Base-by-base conservation (phyloP, 768 basidiomycete genomes). In the Exsudoporus frostii region DNA sequence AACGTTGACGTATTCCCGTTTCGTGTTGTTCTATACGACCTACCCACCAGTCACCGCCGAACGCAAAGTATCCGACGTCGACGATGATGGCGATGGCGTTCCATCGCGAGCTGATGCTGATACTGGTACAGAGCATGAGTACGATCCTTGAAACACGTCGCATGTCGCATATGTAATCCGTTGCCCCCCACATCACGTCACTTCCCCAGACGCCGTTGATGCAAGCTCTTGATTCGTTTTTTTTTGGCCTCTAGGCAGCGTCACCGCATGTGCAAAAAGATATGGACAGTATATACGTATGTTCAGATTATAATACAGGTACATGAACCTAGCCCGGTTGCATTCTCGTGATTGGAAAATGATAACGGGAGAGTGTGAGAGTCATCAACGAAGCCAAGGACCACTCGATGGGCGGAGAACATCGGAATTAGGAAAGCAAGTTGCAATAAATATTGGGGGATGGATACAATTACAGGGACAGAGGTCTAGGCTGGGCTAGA, bases 31-130 rank as follows among this genome's bases (percentile, higher is more conserved):
- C n/a, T n/a, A n/a, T n/a, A n/a, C n/a, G n/a, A n/a, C n/a, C n/a
- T 19, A 37, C 30, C n/a, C 4, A 3, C 15, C 53, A 81, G 80
- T 82, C 49, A 82, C 80, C 3, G 80, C 80, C 3, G 81, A 82
- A 62, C 69, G 81, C 50, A 82, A 79, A 48, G 66, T 79, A n/a
- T 72, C 68, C 7, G 56, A 46, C 1, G 14, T 13, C 14, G 7
- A 5, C 3, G 46, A 25, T 10, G 33, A 29, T n/a, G 38, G 14
- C 5, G 32, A 30, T 14, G 7, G 7, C 4, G 19, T 36, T 48
- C 32, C 6, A 7, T 14, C 25, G n/a, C 54, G 37, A 45, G 27
- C 11, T 8, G 27, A 19, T 34, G 11, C 5, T 2, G 33, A 25
- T 5, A 1, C 22, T 1, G 45, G 17, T 4, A 7, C 30, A 1